These are phyloP conservation scores for Geranium incanum DNA, from an alignment of 441 rosid species.

Conservation along the genomic window DNA sequence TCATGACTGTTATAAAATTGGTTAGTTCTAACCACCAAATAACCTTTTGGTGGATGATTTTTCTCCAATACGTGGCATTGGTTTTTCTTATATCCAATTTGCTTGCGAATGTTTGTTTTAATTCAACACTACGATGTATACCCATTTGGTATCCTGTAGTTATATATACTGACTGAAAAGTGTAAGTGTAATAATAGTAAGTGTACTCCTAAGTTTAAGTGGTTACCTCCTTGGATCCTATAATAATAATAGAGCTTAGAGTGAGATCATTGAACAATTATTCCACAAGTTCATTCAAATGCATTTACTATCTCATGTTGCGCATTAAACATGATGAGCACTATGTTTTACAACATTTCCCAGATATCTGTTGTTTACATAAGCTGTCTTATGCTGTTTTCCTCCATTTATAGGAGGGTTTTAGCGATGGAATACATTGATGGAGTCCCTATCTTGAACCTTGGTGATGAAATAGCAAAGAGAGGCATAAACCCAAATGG, in stretches of 20 bases:
- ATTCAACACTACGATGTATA: not conserved
- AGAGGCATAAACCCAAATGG: conserved; percentile 85
- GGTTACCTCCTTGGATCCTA: not conserved
- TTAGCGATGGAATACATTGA: conserved; percentile 87
- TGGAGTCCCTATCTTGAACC: conserved; percentile 83
- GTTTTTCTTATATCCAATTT: not conserved
- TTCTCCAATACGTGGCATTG: not conserved
- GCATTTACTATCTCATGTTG: not conserved
- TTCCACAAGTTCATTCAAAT: not conserved
- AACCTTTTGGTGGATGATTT: not conserved
- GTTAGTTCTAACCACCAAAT: not conserved
- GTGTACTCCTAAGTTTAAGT: not conserved
- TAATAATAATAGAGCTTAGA: not conserved
- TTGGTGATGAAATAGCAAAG: conserved; percentile 80
- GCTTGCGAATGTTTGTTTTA: not conserved
- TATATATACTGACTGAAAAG: not conserved
- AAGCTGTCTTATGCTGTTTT: not conserved
- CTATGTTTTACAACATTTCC: not conserved
- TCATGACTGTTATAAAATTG: not conserved
- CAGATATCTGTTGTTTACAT: not conserved
- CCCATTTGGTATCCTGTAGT: not conserved
- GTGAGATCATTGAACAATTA: not conserved
- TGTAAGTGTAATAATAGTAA: not conserved
- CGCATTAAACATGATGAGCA: not conserved
- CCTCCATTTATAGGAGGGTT: conserved; percentile 46